Base-by-base conservation (phyloP, 2,329 filamentous ascomycete genomes). In the Kalaharituber pfeilii region DNA sequence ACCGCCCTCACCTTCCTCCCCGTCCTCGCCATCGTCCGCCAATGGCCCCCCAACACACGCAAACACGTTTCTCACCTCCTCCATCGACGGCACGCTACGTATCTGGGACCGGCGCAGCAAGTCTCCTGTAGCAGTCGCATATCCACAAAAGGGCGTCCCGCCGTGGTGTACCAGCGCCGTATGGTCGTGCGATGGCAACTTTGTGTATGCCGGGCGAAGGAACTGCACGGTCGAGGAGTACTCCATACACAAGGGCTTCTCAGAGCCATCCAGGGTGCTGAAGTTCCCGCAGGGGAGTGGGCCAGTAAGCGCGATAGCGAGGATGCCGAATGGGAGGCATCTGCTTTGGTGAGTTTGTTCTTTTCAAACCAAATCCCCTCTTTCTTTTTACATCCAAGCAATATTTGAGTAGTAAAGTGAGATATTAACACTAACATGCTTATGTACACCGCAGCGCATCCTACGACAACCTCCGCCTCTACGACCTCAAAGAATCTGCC, bases 111-210 rank as follows among this genome's bases (percentile, higher is more conserved):
- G 82, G 2, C 80, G 91, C 20, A 78, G 84, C 59, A 77, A 77
- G 1, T 76, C 82, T 30, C 83, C 89, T 0, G 75, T 94, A 1
- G 87, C 91, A 2, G 79, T 81, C 26, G 89, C 96, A 54, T 73
- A 75, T 1, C 85, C 84, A 18, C 74, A 80, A 9, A 77, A 79
- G 9, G 80, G 80, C 18, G 84, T 86, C 0, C 89, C 91, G 1
- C 91, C 89, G 0, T 98, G 89, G 89, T 96, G 89, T 68, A 95
- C 94, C 80, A 88, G 86, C 61, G 86, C 87, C 0, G 94, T 87
- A 70, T 98, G 91, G 91, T 89, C 84, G 53, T 87, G 87, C 0
- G 85, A 95, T 66, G 91, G 91, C 13, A 96, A 96, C 69, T 86
- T 79, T 68, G 88, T 98, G 63, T 98, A 94, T 69, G 88, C 84